Conservation (phyloP, 1,139 yeast genomes). For the Protomyces macrosporus region DNA sequence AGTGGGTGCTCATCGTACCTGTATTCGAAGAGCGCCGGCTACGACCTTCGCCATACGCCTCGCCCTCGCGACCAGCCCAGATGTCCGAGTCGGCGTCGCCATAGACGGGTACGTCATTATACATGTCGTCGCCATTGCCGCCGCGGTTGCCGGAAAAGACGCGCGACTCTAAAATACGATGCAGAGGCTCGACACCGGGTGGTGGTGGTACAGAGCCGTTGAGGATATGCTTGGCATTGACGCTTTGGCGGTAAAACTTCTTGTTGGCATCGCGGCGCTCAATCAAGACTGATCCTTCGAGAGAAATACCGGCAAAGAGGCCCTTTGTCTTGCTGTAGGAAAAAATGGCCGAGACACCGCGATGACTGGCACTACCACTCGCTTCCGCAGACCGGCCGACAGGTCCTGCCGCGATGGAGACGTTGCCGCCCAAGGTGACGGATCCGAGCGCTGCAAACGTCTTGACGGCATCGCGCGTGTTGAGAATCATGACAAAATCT, state of each 20-base stretch:
- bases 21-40: conserved; percentile 28
- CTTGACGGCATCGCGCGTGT: conserved; percentile 80
- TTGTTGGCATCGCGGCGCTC: conserved; percentile 97
- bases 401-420: conserved; percentile 98
- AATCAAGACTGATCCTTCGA: conserved; percentile 90
- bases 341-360: conserved; percentile 84
- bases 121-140: conserved; percentile 57
- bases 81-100: conserved; percentile 41
- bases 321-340: conserved; percentile 95
- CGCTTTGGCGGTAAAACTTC: conserved; percentile 80
- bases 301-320: conserved; percentile 91
- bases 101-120: conserved; percentile 60
- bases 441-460: conserved; percentile 94
- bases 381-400: conserved; percentile 97
- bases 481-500: conserved; percentile 89
- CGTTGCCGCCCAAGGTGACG: conserved; percentile 88
- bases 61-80: conserved; percentile 29
- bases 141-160: conserved; percentile 58
- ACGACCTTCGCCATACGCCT: conserved; percentile 31
- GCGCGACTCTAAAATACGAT: conserved; percentile 78
- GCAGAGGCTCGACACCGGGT: conserved; percentile 83
- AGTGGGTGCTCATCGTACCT: conserved; percentile 33
- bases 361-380: conserved; percentile 88
- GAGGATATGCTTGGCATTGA: conserved; percentile 78
- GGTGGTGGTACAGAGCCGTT: conserved; percentile 87